These are phyloP conservation scores for Candida coquimbonensis DNA, from an alignment of 805 yeast species.

Conservation along the genomic window DNA sequence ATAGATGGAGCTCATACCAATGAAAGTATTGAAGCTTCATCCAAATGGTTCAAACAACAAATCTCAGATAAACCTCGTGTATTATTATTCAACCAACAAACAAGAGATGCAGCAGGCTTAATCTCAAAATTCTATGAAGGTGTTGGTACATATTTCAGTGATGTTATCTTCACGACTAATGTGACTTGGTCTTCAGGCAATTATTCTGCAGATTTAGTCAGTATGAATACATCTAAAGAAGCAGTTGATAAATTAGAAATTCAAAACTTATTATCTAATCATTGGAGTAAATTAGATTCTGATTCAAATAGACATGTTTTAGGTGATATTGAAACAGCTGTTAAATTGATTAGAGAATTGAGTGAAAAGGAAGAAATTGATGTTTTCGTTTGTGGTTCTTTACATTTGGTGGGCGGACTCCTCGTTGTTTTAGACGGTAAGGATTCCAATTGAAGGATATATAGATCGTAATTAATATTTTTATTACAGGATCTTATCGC, in stretches of 20 bases:
- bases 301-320: conserved; percentile 44
- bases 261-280: conserved; percentile 65
- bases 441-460: neutral
- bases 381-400: conserved; percentile 88
- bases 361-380: conserved; percentile 34
- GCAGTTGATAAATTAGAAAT: conserved; percentile 74
- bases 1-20: conserved; percentile 95
- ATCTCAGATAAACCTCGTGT: conserved; percentile 32
- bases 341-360: conserved; percentile 38
- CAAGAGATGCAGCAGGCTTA: conserved; percentile 71
- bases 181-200: conserved; percentile 82
- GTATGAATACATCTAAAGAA: conserved; percentile 75
- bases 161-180: conserved; percentile 83
- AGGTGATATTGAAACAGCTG: conserved; percentile 71
- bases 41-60: conserved; percentile 64
- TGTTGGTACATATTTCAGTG: conserved; percentile 50
- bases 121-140: conserved; percentile 45
- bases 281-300: conserved; percentile 56
- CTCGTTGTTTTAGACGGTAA: conserved; percentile 66
- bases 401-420: conserved; percentile 92
- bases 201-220: conserved; percentile 76
- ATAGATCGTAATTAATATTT: too few relatives aligned
- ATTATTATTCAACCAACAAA: conserved; percentile 88
- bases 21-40: conserved; percentile 80
- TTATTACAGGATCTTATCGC: too few relatives aligned